Evolutionary conservation across 345 rosid species (phyloP).

Genomic region (Iberis pinnata): DNA sequence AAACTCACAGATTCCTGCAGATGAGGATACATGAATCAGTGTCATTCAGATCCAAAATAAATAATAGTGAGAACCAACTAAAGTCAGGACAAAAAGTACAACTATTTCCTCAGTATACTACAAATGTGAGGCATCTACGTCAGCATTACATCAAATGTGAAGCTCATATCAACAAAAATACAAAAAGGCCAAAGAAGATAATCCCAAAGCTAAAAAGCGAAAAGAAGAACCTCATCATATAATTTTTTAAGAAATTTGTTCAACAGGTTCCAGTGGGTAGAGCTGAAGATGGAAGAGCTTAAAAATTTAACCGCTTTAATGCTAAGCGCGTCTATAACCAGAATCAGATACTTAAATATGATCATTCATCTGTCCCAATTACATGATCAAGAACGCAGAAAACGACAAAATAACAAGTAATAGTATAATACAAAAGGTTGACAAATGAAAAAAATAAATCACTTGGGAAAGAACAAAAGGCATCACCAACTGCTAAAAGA

Average conservation of each 20-base stretch:
- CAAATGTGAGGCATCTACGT: neutral
- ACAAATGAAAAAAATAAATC: neutral
- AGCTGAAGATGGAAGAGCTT: neutral
- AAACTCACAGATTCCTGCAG: constrained; percentile 69
- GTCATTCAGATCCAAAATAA: neutral
- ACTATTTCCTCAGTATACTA: neutral
- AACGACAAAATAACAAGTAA: constrained; percentile 5
- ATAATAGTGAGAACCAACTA: constrained; percentile 3
- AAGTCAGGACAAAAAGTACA: neutral
- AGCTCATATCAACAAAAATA: neutral
- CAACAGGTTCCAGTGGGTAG: neutral
- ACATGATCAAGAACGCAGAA: constrained; percentile 1
- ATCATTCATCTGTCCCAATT: constrained; percentile 1
- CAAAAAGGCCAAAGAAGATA: neutral
- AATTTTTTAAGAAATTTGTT: neutral
- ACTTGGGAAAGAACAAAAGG: neutral
- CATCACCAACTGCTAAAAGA: constrained; percentile 2
- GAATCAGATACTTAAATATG: neutral
- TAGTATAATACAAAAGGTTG: constrained; percentile 5
- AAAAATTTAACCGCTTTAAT: neutral
- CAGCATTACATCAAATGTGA: constrained; percentile 2
- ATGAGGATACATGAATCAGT: neutral
- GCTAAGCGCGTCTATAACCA: neutral
- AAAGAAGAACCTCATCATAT: neutral
- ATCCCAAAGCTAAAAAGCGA: neutral